Percentiles rank a stretch among this genome's conserved stretches.
Evolutionary conservation across 169 alveolate species (phyloP).

Genomic region (Fabrea salina): DNA sequence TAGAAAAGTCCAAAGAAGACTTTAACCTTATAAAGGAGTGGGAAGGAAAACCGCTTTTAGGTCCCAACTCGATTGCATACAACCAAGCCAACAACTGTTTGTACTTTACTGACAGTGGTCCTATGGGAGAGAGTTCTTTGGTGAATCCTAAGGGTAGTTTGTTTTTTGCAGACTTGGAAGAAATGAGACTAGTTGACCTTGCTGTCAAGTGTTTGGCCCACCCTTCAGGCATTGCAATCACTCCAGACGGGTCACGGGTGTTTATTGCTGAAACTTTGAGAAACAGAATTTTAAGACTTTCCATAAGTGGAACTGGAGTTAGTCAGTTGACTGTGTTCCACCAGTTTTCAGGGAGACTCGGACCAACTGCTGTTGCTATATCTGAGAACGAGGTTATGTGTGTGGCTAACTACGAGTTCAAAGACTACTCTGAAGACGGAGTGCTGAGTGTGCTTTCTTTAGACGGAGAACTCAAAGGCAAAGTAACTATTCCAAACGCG

Average conservation of each 20-base stretch:
- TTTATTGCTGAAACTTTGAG: constrained; percentile 64
- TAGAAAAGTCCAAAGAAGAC: constrained; percentile 39
- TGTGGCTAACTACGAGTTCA: constrained; percentile 69
- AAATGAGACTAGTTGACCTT: constrained; percentile 57
- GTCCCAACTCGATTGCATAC: constrained; percentile 69
- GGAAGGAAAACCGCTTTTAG: constrained; percentile 67
- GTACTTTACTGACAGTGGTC: constrained; percentile 72
- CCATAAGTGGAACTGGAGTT: constrained; percentile 57
- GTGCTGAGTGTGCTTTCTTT: constrained; percentile 41
- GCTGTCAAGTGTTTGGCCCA: constrained; percentile 54
- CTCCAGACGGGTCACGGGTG: constrained; percentile 47
- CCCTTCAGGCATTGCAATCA: constrained; percentile 63
- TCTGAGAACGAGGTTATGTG: constrained; percentile 55
- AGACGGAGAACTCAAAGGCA: constrained; percentile 62
- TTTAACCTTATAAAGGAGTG: constrained; percentile 60
- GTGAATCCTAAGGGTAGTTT: constrained; percentile 56
- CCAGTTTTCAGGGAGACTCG: constrained; percentile 73
- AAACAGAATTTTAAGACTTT: constrained; percentile 67
- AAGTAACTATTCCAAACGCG: constrained; percentile 51
- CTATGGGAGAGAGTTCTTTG: constrained; percentile 67
- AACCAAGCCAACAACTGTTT: constrained; percentile 53
- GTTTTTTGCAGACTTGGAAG: constrained; percentile 66
- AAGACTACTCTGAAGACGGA: constrained; percentile 54
- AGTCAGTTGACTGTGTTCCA: constrained; percentile 66
- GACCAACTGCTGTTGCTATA: constrained; percentile 74